Base-by-base conservation (phyloP, 2,329 filamentous ascomycete genomes). In the Aspergillus caelatus region DNA sequence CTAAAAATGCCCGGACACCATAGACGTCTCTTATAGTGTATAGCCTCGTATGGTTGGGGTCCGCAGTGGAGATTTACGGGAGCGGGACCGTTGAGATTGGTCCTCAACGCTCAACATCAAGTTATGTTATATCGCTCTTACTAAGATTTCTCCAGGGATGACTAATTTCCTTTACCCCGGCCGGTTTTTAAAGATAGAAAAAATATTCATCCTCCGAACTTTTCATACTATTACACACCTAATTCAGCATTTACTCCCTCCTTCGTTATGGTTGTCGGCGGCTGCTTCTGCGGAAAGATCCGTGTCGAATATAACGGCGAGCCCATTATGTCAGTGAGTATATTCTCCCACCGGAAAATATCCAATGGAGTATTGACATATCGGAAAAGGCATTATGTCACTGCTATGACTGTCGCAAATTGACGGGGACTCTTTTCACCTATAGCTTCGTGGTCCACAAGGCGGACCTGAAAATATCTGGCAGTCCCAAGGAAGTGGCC, bases 321-420 rank as follows among this genome's bases (percentile, higher is more conserved):
- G 57, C 74, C 74, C 46, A 55, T 76, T 8, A 70, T 60, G 34
- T 63, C 71, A 53, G 76, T 73, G 8, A 72, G 75, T 70, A 61
- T 21, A 41, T 21, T 26, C 16, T 8, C 36, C 16, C 52, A 39
- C n/a, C 4, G 26, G 3, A 19, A 19, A 52, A 36, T 39, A 3
- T 26, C 21, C 14, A 26, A 1, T 46, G 5, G 54, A 57, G 3
- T 14, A 5, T 19, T 67, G 52, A 62, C 43, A 16, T n/a, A 3
- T n/a, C 2, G 1, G 7, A 41, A 23, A 34, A 79, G 77, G 77
- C 58, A 26, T 60, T 79, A 26, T 79, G 78, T 59, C 74, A 79
- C 67, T 79, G 78, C 62, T 36, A 58, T n/a, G 78, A 78, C 62
- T 80, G 77, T 67, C 75, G 78, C 60, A 79, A 79, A 63, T 69